Evolutionary conservation across 2,329 filamentous ascomycete genomes (phyloP).

Genomic region (Juglanconis sp.): DNA sequence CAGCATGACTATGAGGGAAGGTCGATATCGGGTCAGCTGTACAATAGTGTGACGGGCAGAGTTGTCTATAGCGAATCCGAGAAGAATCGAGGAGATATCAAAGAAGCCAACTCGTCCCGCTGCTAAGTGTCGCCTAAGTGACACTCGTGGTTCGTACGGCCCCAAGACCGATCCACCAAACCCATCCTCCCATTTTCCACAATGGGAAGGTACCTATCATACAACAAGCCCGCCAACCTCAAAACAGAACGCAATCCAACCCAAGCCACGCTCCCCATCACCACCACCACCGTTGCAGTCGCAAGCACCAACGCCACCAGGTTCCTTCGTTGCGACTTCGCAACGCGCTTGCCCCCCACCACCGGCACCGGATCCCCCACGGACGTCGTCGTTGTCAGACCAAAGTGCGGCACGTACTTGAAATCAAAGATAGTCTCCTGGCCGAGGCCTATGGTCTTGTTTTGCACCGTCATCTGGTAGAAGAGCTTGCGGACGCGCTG

Average conservation of each 20-base stretch:
- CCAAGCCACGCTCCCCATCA: slow-evolving; percentile 26
- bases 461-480: slow-evolving; percentile 60
- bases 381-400: slow-evolving; percentile 28
- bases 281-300: slow-evolving; percentile 26
- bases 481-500: slow-evolving; percentile 24
- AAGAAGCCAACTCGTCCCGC: background rate
- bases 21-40: background rate
- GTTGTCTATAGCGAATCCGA: background rate
- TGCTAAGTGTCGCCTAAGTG: too few relatives aligned
- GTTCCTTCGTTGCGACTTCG: slow-evolving; percentile 44
- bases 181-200: too few relatives aligned
- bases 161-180: too few relatives aligned
- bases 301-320: slow-evolving; percentile 42
- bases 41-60: background rate
- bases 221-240: background rate
- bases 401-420: slow-evolving; percentile 59
- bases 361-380: slow-evolving; percentile 13
- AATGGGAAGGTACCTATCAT: background rate
- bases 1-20: background rate
- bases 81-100: background rate
- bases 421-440: slow-evolving; percentile 65
- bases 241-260: slow-evolving; percentile 20
- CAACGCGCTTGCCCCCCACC: slow-evolving; percentile 19
- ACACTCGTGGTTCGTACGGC: too few relatives aligned
- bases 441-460: slow-evolving; percentile 55